Evolutionary conservation across 2,329 filamentous ascomycete genomes (phyloP).

Genomic region (Neonectria magnoliae): DNA sequence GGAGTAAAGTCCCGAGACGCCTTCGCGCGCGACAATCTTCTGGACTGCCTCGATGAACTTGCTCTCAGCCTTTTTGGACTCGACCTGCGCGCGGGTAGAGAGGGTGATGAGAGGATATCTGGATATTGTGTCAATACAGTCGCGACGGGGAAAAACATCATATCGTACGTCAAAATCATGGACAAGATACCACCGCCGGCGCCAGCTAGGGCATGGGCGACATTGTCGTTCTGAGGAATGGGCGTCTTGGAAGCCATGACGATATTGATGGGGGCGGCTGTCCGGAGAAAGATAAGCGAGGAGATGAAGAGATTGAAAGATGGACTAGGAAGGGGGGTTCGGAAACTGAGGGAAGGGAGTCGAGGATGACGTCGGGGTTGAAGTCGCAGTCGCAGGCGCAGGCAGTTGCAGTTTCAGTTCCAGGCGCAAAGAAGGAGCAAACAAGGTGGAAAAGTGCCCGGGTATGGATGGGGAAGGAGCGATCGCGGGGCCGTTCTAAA

Average conservation of each 20-base stretch:
- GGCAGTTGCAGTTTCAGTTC: background rate
- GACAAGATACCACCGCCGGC: conserved; percentile 93
- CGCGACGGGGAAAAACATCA: conserved; percentile 1
- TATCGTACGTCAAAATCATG: conserved; percentile 87
- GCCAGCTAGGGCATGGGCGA: conserved; percentile 92
- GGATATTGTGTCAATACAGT: conserved; percentile 25
- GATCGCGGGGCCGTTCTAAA: conserved; percentile 10
- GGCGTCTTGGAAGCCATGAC: conserved; percentile 64
- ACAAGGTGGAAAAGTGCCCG: conserved; percentile 7
- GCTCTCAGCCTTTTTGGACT: conserved; percentile 91
- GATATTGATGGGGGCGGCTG: conserved; percentile 1
- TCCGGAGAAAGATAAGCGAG: background rate
- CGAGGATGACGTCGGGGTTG: background rate
- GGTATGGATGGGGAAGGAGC: conserved; percentile 3
- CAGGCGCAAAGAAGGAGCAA: conserved; percentile 5
- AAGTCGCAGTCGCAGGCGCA: background rate
- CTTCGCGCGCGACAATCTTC: conserved; percentile 91
- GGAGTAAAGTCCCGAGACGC: conserved; percentile 87
- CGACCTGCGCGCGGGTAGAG: conserved; percentile 96
- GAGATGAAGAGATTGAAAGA: background rate
- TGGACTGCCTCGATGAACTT: conserved; percentile 84
- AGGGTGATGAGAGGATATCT: conserved; percentile 97
- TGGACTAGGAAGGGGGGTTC: background rate
- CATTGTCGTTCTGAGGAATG: conserved; percentile 91
- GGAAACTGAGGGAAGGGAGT: background rate